phyloP scores from a whole-genome alignment of 2,329 filamentous ascomycete genomes.

The Didymella sp. region DNA sequence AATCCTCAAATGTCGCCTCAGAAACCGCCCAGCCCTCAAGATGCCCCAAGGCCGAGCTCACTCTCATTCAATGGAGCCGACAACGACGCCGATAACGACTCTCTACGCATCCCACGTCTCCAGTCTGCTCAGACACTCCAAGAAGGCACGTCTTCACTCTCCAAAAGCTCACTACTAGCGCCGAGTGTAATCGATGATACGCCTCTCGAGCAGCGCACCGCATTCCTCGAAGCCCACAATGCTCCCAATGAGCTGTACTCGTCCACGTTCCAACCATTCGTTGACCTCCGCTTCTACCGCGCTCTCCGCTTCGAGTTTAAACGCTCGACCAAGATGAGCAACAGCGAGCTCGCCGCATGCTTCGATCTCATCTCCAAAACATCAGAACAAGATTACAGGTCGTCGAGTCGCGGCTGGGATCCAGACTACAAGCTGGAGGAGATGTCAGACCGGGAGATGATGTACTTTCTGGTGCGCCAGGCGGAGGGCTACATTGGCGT shows the following conservation, averaged over 20 bases:
- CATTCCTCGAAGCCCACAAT: conserved; percentile 6
- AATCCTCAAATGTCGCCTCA: background rate
- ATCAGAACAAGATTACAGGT: conserved; percentile 68
- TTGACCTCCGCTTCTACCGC: background rate
- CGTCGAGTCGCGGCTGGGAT: conserved; percentile 69
- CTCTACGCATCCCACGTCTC: background rate
- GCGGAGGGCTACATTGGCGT: conserved; percentile 2
- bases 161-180: background rate
- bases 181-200: background rate
- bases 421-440: conserved; percentile 66
- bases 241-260: conserved; percentile 2
- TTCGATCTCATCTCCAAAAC: conserved; percentile 67
- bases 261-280: conserved; percentile 5
- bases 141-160: background rate
- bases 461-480: conserved; percentile 65
- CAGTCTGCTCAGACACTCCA: background rate
- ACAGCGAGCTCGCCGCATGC: conserved; percentile 57
- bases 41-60: background rate
- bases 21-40: background rate
- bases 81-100: background rate
- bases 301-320: conserved; percentile 32
- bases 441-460: conserved; percentile 71
- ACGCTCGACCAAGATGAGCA: conserved; percentile 39
- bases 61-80: background rate
- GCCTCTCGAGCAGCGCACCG: conserved; percentile 5